Conservation (phyloP, 805 yeast species). For the Suhomyces faveliae region DNA sequence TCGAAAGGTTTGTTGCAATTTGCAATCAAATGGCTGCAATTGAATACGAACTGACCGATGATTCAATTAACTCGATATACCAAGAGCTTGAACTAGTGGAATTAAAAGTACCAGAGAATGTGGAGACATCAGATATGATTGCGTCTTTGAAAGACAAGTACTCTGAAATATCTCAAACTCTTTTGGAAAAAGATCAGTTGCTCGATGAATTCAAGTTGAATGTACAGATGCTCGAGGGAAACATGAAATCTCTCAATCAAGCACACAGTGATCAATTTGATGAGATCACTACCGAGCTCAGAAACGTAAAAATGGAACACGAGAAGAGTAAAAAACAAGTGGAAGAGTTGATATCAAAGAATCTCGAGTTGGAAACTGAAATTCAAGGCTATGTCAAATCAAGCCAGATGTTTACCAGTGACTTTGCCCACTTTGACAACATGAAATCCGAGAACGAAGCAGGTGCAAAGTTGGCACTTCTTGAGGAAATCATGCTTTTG, state of each 20-base stretch:
- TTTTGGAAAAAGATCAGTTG: constrained; percentile 21
- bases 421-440: constrained; percentile 29
- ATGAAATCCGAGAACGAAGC: constrained; percentile 32
- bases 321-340: constrained; percentile 20
- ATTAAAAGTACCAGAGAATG: background rate
- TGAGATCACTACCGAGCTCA: constrained; percentile 15
- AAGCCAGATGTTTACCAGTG: constrained; percentile 13
- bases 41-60: background rate
- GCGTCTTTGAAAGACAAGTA: background rate
- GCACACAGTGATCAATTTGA: constrained; percentile 26
- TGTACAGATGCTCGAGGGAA: constrained; percentile 44
- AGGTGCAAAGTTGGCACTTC: constrained; percentile 33
- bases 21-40: background rate
- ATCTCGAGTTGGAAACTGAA: constrained; percentile 21
- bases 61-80: background rate
- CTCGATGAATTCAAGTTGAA: constrained; percentile 47
- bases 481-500: constrained; percentile 46
- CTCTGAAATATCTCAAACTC: background rate
- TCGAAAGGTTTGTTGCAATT: background rate
- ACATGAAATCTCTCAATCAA: constrained; percentile 32
- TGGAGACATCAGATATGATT: background rate
- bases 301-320: constrained; percentile 7
- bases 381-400: constrained; percentile 26
- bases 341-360: constrained; percentile 17
- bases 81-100: background rate